Evolutionary conservation across 306 rosid species (phyloP), one percentile per base, ranked within the genome.

Genomic region (Trifolium dubium): DNA sequence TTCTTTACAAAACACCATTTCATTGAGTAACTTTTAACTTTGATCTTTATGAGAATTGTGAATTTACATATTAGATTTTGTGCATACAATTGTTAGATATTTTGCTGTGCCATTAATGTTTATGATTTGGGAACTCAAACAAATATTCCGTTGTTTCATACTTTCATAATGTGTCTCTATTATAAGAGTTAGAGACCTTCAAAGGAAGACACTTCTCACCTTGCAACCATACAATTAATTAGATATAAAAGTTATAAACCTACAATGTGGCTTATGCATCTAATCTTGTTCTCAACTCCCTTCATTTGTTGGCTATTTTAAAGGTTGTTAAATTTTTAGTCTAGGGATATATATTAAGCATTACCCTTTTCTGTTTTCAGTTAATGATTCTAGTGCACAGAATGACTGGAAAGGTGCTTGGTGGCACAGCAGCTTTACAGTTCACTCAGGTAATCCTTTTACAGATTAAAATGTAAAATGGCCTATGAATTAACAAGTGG

Each of bases 371-470:
- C 72, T 63, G 37, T 79, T 83, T 59, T 72, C 85, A 91, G 97
- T 77, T 75, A 91, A 91, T 83, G 96, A 89, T 84, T 84, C 97
- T 65, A 87, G 92, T 69, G 92, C 92, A 8, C 89, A 91, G 73
- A 94, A 94, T 77, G 90, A 94, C 80, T 94, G 97, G 98, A 88
- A 89, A 78, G 98, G 98, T 10, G 91, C 96, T 74, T 94, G 98
- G 98, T 91, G 96, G 98, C 98, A 94, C 83, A 91, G 95, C 77
- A 86, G 97, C 84, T 87, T 94, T 32, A 64, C 81, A 44, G 84
- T 84, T 68, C 91, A 86, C 84, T 85, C 97, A 77, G 98, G 98
- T 93, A 71, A 53, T 80, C 73, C 51, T 62, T 68, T 46, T 67
- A 50, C 51, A 23, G 53, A 61, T 74, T 1, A 50, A 34, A 17